These are phyloP conservation scores for Syncephalis fuscata DNA, from an alignment of 371 early-diverging fungal species.

Conservation along the genomic window DNA sequence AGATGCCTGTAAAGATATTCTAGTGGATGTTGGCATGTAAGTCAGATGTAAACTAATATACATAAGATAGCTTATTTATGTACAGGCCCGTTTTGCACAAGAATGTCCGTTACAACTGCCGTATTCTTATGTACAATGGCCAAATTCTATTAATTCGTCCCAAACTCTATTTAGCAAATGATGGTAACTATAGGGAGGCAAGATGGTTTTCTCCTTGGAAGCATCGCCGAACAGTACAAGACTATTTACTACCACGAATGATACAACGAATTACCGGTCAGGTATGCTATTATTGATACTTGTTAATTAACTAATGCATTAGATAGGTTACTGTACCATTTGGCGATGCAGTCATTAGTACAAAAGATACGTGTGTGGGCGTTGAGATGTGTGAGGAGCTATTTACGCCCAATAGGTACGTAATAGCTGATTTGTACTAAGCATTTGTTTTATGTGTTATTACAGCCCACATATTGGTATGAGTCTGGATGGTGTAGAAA, in stretches of 20 bases:
- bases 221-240: slow-evolving; percentile 38
- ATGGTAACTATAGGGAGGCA: slow-evolving; percentile 93
- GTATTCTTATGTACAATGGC: slow-evolving; percentile 63
- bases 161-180: slow-evolving; percentile 86
- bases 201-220: slow-evolving; percentile 91
- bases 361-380: slow-evolving; percentile 74
- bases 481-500: slow-evolving; percentile 90
- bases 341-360: slow-evolving; percentile 73
- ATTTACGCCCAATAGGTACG: slow-evolving; percentile 73
- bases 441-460: slow-evolving; percentile 1
- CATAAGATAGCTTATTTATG: neutral
- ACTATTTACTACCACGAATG: slow-evolving; percentile 62
- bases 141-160: slow-evolving; percentile 88
- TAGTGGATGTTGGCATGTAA: slow-evolving; percentile 90
- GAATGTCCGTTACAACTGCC: slow-evolving; percentile 88
- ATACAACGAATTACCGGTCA: slow-evolving; percentile 65
- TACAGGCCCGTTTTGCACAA: slow-evolving; percentile 82
- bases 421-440: neutral
- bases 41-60: slow-evolving; percentile 5
- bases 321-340: slow-evolving; percentile 37
- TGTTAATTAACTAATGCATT: neutral
- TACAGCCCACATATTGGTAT: slow-evolving; percentile 83
- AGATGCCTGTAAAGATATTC: slow-evolving; percentile 52
- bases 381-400: slow-evolving; percentile 95
- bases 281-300: slow-evolving; percentile 9